Base-by-base conservation (phyloP, 345 rosid genomes). In the Balakata baccata region DNA sequence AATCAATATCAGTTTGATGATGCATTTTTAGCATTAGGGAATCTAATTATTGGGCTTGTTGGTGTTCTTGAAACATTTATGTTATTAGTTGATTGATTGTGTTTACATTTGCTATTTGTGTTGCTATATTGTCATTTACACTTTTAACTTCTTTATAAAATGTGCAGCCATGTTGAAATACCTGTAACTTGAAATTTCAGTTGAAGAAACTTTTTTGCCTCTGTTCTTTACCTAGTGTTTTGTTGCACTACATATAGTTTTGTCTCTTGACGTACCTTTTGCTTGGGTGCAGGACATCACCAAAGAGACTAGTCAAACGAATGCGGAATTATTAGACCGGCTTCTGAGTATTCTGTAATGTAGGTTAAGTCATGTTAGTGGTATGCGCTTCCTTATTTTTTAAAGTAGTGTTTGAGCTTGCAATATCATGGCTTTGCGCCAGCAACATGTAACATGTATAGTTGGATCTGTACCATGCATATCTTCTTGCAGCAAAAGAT, bases 241-340 rank as follows among this genome's bases (percentile, higher is more conserved):
- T 43, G 47, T 43, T 43, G 1, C 10, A 10, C 6, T 43, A 10
- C 47, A 49, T 11, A 39, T 39, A 16, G 50, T 73, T 41, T 25
- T 25, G 22, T 11, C 34, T 16, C 7, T n/a, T 62, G 69, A 50
- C 57, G 60, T 68, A 37, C 72, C 49, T 34, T 66, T 37, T 66
- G 56, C 46, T 41, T 16, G 51, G 59, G 77, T 85, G 83, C 96
- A 92, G 99, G 97, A 85, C 70, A 78, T 75, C 77, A 53, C 77
- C n/a, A 92, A 92, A 76, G 94, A 87, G 80, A 88, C 89, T 77
- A 88, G 86, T 83, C 92, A 85, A 69, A 79, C 75, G 86, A 75
- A 67, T 88, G 86, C 85, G 89, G 86, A 87, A 86, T 80, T 95
- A 47, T 67, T 82, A 76, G 81, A 83, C 75, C 59, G 63, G 85